These are phyloP conservation scores for Aphanocladium album DNA, from an alignment of 2,329 filamentous ascomycete species.

Conservation along the genomic window DNA sequence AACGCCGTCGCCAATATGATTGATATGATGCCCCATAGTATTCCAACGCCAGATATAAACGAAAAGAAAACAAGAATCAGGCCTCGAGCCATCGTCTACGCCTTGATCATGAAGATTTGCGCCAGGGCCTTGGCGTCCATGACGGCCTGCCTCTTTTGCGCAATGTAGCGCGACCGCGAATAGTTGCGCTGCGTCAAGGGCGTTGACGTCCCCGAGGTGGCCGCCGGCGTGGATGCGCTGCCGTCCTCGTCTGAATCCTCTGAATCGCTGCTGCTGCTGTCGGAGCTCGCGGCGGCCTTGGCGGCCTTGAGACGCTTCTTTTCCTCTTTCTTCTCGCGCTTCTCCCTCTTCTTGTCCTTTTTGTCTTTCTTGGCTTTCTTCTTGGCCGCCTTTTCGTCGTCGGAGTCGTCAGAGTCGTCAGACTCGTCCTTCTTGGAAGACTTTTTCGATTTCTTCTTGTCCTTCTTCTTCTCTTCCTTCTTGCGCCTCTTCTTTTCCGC, in stretches of 20 bases:
- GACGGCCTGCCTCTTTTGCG: conserved; percentile 79
- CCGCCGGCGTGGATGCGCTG: conserved; percentile 31
- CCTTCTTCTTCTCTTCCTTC: conserved; percentile 27
- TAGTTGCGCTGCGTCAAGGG: conserved; percentile 59
- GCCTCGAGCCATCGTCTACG: conserved; percentile 18
- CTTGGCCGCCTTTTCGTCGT: conserved; percentile 20
- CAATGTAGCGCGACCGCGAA: conserved; percentile 76
- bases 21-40: not conserved
- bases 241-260: conserved; percentile 23
- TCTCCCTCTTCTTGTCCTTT: conserved; percentile 34
- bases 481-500: conserved; percentile 20
- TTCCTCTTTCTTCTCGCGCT: conserved; percentile 47
- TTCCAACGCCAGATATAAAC: not conserved
- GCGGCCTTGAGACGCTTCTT: conserved; percentile 36
- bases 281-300: conserved; percentile 22
- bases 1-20: conserved; percentile 7
- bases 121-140: conserved; percentile 78
- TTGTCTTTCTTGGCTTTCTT: conserved; percentile 25
- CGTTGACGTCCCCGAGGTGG: conserved; percentile 38
- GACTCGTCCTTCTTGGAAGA: conserved; percentile 23
- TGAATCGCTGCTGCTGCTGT: conserved; percentile 16
- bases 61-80: not conserved
- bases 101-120: conserved; percentile 73
- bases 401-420: conserved; percentile 19
- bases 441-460: conserved; percentile 28